A percentile compares a stretch with the other conserved stretches of the same genome.
Conservation (phyloP, 2,329 filamentous ascomycete genomes). For the Microcyclospora pomicola region DNA sequence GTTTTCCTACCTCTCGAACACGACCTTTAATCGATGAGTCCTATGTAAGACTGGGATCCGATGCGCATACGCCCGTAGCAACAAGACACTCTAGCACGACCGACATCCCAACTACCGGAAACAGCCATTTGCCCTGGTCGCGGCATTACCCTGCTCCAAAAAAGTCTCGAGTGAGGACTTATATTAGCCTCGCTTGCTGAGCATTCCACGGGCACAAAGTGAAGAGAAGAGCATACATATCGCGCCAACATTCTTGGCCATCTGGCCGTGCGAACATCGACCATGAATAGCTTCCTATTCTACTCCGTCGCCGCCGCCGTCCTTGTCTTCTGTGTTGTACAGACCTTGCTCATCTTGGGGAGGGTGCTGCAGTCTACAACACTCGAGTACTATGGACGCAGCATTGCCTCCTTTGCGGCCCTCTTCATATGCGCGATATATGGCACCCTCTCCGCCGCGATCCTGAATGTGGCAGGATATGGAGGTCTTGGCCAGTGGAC, state of each 20-base stretch:
- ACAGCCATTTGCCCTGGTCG: too few species aligned
- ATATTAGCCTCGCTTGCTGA: too few species aligned
- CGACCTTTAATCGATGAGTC: too few species aligned
- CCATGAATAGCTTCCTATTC: conserved; percentile 16
- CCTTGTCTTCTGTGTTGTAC: conserved; percentile 19
- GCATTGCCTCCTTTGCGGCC: conserved; percentile 29
- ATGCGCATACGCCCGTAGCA: too few species aligned
- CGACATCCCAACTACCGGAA: too few species aligned
- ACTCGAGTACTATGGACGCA: conserved; percentile 52
- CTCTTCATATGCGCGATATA: conserved; percentile 44
- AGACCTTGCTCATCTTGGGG: conserved; percentile 23
- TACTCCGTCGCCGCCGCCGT: conserved; percentile 13
- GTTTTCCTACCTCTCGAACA: too few species aligned
- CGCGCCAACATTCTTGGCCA: neutral
- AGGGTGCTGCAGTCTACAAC: conserved; percentile 18
- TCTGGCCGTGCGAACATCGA: neutral
- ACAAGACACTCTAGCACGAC: too few species aligned
- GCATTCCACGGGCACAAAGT: too few species aligned
- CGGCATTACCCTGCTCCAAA: too few species aligned
- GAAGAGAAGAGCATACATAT: neutral
- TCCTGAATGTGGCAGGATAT: conserved; percentile 57
- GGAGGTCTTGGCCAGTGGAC: conserved; percentile 76
- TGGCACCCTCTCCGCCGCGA: conserved; percentile 60
- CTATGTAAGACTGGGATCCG: too few species aligned
- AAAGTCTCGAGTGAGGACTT: too few species aligned